Conservation (phyloP, 306 rosid genomes). For the Cicer pinnatifidum region DNA sequence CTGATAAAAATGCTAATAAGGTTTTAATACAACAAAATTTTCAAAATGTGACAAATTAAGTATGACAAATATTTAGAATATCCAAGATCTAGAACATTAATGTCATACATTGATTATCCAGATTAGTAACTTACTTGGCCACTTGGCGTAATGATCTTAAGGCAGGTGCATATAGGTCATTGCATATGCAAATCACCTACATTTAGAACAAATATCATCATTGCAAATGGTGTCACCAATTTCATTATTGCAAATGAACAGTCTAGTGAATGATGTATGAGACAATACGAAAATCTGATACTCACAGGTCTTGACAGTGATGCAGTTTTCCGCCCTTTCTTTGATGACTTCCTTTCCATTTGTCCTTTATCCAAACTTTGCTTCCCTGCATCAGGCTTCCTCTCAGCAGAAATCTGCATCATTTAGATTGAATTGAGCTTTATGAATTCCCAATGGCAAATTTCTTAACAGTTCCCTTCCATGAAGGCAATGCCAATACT, state of each 20-base stretch:
- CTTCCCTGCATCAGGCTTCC: constrained; percentile 63
- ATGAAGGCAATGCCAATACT: constrained; percentile 16
- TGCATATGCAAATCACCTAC: constrained; percentile 96
- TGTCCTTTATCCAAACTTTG: constrained; percentile 64
- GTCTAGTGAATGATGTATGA: constrained; percentile 34
- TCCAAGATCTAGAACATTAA: constrained; percentile 21
- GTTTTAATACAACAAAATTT: constrained; percentile 6
- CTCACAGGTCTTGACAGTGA: constrained; percentile 88
- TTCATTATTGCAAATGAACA: constrained; percentile 34
- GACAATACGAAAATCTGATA: constrained; percentile 47
- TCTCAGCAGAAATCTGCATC: constrained; percentile 70
- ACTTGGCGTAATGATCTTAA: constrained; percentile 89
- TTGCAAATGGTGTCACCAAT: constrained; percentile 37
- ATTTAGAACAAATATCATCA: constrained; percentile 41
- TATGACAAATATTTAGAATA: neutral
- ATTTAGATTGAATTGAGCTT: constrained; percentile 33
- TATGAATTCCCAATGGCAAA: constrained; percentile 33
- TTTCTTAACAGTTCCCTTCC: constrained; percentile 12
- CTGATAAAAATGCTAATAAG: neutral
- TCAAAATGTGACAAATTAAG: constrained; percentile 10
- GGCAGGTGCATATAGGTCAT: constrained; percentile 92
- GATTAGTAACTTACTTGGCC: constrained; percentile 76
- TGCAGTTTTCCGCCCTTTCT: constrained; percentile 64
- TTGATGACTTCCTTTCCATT: constrained; percentile 57
- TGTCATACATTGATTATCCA: constrained; percentile 32